Conservation (phyloP, 495 filamentous ascomycete species). For the Penicillium nucicola region DNA sequence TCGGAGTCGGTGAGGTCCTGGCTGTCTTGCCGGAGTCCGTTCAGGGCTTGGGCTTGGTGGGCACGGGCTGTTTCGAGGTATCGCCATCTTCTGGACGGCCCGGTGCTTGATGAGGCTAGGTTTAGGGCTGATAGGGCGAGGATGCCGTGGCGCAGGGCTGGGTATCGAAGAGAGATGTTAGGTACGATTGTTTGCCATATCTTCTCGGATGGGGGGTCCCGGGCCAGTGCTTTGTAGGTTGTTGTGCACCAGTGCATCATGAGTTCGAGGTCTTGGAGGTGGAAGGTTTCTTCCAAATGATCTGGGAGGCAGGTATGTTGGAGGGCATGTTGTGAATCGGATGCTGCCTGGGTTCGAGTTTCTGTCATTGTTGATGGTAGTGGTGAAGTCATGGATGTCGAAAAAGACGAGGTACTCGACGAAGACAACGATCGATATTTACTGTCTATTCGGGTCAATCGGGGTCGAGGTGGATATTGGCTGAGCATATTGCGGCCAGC, state of each 20-base stretch:
- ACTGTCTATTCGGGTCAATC: constrained; percentile 21
- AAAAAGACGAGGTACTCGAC: constrained; percentile 12
- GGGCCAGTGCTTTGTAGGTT: constrained; percentile 40
- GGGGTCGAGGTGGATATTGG: constrained; percentile 27
- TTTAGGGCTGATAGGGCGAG: constrained; percentile 49
- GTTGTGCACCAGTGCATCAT: constrained; percentile 47
- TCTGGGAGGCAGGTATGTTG: background rate
- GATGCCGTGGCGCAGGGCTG: constrained; percentile 47
- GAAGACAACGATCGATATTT: constrained; percentile 15
- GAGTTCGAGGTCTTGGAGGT: constrained; percentile 38
- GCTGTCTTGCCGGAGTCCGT: constrained; percentile 24
- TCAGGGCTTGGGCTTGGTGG: constrained; percentile 39
- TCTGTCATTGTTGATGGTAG: constrained; percentile 1
- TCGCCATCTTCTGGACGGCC: constrained; percentile 15
- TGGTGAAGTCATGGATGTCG: constrained; percentile 9
- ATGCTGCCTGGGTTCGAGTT: background rate
- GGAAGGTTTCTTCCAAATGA: constrained; percentile 7
- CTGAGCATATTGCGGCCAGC: constrained; percentile 32
- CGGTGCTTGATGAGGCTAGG: constrained; percentile 23
- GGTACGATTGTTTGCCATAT: constrained; percentile 48
- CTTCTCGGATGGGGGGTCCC: constrained; percentile 24
- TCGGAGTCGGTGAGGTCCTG: constrained; percentile 30
- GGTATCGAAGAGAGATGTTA: constrained; percentile 40
- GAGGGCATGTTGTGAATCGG: background rate
- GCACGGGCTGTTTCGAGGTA: constrained; percentile 28